Conservation (phyloP, 257 asterid species). For the Lantana camara region DNA sequence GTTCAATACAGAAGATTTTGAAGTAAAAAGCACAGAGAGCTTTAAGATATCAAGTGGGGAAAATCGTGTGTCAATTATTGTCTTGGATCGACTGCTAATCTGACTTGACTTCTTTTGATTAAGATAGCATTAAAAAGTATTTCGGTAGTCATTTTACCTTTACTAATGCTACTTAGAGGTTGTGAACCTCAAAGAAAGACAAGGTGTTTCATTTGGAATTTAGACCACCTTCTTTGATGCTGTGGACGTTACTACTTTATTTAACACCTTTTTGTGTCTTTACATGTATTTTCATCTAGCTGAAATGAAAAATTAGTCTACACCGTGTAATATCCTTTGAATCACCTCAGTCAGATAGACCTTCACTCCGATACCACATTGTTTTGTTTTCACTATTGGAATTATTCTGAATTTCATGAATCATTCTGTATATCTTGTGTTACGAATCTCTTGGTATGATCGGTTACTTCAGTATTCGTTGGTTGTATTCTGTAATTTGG, state of each 20-base stretch:
- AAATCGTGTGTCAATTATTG: constrained; percentile 9
- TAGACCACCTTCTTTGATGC: constrained; percentile 9
- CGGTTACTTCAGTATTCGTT: background rate
- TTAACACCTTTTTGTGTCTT: background rate
- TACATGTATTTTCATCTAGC: background rate
- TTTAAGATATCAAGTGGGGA: constrained; percentile 5
- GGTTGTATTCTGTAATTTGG: constrained; percentile 11
- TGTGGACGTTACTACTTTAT: background rate
- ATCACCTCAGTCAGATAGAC: constrained; percentile 10
- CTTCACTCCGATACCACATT: background rate
- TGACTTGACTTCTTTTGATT: constrained; percentile 7
- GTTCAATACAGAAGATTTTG: background rate
- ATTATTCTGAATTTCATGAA: background rate
- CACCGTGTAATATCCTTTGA: constrained; percentile 4
- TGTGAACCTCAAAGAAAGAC: background rate
- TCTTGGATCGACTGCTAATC: constrained; percentile 11
- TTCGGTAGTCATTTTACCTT: constrained; percentile 10
- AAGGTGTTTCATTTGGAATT: background rate
- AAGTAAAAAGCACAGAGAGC: background rate
- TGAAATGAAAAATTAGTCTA: background rate
- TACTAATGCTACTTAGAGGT: constrained; percentile 7
- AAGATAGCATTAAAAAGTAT: background rate
- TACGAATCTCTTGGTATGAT: constrained; percentile 11
- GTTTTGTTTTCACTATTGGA: background rate
- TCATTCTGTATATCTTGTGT: background rate